Conservation (phyloP, 1,284 basidiomycete genomes). For the Inonotus hispidus region DNA sequence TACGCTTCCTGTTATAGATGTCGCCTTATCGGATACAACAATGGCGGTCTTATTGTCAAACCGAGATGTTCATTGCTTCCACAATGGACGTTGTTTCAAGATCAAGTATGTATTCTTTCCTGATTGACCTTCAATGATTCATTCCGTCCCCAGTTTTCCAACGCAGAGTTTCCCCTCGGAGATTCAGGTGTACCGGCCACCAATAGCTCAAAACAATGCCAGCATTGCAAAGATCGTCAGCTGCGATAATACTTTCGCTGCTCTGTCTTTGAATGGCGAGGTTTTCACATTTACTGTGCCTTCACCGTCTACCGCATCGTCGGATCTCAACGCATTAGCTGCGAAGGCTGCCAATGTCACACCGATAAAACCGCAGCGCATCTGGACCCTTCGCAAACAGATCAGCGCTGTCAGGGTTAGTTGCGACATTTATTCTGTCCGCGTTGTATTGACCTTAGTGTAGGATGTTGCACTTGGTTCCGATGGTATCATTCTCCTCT, state of each 20-base stretch:
- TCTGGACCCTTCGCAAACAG: constrained; percentile 85
- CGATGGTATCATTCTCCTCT: constrained; percentile 87
- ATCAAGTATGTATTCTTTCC: constrained; percentile 51
- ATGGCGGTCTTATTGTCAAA: constrained; percentile 75
- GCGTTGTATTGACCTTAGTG: background rate
- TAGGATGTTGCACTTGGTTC: constrained; percentile 86
- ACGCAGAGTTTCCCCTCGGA: constrained; percentile 65
- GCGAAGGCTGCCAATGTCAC: constrained; percentile 26
- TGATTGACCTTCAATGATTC: constrained; percentile 17
- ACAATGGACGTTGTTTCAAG: constrained; percentile 72
- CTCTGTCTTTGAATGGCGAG: constrained; percentile 85
- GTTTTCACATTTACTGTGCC: constrained; percentile 78
- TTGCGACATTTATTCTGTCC: constrained; percentile 10
- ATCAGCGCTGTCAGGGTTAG: constrained; percentile 77
- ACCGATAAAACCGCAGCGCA: constrained; percentile 76
- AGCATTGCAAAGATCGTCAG: constrained; percentile 79
- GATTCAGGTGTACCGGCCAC: constrained; percentile 75
- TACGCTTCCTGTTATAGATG: constrained; percentile 58
- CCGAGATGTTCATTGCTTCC: constrained; percentile 79
- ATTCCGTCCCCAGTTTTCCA: constrained; percentile 52
- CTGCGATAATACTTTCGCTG: constrained; percentile 81
- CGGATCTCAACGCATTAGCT: constrained; percentile 26
- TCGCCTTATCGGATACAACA: constrained; percentile 75
- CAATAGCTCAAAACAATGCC: constrained; percentile 63
- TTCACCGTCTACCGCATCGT: constrained; percentile 27